Base-by-base conservation (phyloP, 192 early-diverging fungal species). In the Phycomyces blakesleeanus region DNA sequence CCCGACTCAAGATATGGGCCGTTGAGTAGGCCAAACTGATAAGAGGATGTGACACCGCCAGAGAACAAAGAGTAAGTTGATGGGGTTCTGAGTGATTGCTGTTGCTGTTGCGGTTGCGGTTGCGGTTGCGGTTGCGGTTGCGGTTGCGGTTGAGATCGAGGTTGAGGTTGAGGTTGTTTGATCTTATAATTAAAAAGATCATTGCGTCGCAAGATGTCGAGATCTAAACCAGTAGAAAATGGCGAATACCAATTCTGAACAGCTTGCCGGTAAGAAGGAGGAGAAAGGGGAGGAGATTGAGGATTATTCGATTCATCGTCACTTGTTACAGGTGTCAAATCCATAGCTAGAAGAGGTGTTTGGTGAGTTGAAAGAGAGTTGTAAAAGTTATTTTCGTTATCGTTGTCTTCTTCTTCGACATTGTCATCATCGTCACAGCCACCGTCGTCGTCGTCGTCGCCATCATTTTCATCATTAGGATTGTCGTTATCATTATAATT, bases 211-310 rank as follows among this genome's bases (percentile, higher is more conserved):
- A 63, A 26, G 16, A 63, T 63, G 20, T 63, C 61, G 34, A 63
- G 39, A 26, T 63, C 61, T n/a, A 63, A 39, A 8, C 61, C 61
- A 40, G 61, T 63, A 22, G 39, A 41, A 25, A 63, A 63, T 10
- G 61, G 61, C 6, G 61, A 63, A 26, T 63, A 63, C 56, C 56
- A 57, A 57, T 57, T 57, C 11, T 41, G 6, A 12, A 26, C 4
- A 2, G 20, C 34, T 1, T 12, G 14, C 8, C 11, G 44, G 18
- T 11, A n/a, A 47, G 11, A 11, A 12, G 44, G 44, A 11, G 18
- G 44, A n/a, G 29, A 15, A 52, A 22, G 26, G 2, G 21, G 47
- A 10, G 20, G 49, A 10, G 29, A 20, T 16, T 22, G 26, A 12
- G 12, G 11, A 14, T 21, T 21, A 9, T 51, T 26, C 25, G n/a